Percentiles rank a stretch among this genome's conserved stretches.
phyloP scores from a whole-genome alignment of 768 basidiomycete species.

The Cubamyces sp. region DNA sequence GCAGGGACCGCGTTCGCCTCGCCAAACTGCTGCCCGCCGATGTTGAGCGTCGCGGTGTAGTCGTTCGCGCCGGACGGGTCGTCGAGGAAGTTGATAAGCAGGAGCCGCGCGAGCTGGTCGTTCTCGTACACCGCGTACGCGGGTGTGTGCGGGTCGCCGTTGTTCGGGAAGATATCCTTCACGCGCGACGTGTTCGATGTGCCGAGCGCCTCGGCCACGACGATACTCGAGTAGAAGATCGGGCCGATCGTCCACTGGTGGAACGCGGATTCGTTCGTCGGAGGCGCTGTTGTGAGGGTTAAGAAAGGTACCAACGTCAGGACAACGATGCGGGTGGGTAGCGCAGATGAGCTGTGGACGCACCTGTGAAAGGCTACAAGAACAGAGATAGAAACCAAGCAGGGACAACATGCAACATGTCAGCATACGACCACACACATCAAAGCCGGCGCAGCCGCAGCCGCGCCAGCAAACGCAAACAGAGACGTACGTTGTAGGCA shows the following conservation, averaged over 20 bases:
- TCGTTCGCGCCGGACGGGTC: conserved; percentile 47
- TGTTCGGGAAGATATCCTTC: conserved; percentile 43
- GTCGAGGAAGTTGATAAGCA: conserved; percentile 51
- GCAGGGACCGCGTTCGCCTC: conserved; percentile 31
- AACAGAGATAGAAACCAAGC: not conserved
- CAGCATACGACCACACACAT: too few species aligned
- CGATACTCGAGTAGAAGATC: conserved; percentile 51
- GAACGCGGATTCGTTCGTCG: conserved; percentile 43
- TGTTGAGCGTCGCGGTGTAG: conserved; percentile 40
- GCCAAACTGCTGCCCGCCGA: conserved; percentile 34
- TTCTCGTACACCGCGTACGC: conserved; percentile 55
- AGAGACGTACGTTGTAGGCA: conserved; percentile 49
- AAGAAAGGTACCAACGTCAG: too few species aligned
- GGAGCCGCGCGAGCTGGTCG: conserved; percentile 45
- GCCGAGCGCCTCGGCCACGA: conserved; percentile 52
- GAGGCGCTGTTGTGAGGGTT: conserved; percentile 39
- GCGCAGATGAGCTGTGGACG: conserved; percentile 7
- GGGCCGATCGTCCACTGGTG: conserved; percentile 53
- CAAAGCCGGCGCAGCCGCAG: too few species aligned
- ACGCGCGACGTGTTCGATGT: conserved; percentile 45
- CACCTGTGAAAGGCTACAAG: conserved; percentile 52
- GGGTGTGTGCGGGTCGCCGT: conserved; percentile 44
- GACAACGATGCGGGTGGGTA: not conserved
- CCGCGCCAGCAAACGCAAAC: conserved; percentile 14
- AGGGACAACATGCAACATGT: too few species aligned